phyloP scores from a whole-genome alignment of 192 early-diverging fungal genomes.

The Podila horticola region DNA sequence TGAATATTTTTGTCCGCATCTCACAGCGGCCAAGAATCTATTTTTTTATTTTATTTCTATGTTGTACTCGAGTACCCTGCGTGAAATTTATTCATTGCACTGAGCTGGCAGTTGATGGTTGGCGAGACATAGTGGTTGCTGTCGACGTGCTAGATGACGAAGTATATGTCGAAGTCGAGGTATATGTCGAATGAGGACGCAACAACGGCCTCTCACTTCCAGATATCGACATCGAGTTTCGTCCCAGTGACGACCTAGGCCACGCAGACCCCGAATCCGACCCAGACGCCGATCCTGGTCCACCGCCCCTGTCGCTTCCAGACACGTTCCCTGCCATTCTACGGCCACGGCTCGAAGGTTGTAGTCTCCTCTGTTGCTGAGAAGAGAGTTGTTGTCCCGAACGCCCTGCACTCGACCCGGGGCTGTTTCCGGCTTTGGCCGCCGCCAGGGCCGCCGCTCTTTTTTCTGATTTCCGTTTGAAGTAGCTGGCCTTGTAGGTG shows the following conservation, averaged over 20 bases:
- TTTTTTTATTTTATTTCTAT: background rate
- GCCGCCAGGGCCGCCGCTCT: conserved; percentile 25
- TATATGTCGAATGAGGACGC: background rate
- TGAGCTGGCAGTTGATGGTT: background rate
- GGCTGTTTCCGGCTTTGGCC: conserved; percentile 4
- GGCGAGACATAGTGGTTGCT: background rate
- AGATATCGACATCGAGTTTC: background rate
- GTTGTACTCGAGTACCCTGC: background rate
- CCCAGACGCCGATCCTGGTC: conserved; percentile 35
- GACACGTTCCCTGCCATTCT: conserved; percentile 18
- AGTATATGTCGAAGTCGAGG: background rate
- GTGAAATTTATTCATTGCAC: background rate
- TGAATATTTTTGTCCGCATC: background rate
- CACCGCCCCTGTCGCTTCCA: conserved; percentile 7
- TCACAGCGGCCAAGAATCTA: background rate
- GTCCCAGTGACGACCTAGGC: background rate
- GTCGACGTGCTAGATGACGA: background rate
- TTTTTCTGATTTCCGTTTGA: conserved; percentile 55
- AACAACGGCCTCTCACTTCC: conserved; percentile 5
- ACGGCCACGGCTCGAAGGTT: conserved; percentile 24
- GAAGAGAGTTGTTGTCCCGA: background rate
- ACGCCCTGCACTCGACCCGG: background rate
- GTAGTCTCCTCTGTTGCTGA: conserved; percentile 22
- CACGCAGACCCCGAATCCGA: conserved; percentile 29
- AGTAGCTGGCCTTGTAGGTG: conserved; percentile 59